Conservation (phyloP, 345 rosid genomes). For the Corchorus olitorius region DNA sequence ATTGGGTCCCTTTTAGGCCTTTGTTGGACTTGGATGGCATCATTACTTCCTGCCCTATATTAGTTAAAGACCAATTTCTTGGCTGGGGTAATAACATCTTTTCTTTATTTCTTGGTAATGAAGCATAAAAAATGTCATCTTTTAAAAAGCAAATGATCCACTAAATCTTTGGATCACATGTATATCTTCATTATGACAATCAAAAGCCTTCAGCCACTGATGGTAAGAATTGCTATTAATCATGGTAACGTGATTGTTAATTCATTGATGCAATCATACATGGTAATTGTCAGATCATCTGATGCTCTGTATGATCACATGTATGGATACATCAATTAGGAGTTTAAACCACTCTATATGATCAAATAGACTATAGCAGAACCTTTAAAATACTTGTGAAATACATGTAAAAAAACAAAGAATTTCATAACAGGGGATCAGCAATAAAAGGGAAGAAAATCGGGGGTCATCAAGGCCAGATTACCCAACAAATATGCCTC, state of each 20-base stretch:
- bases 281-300: background rate
- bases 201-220: background rate
- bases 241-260: background rate
- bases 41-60: background rate
- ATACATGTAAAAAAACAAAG: background rate
- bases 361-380: background rate
- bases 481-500: background rate
- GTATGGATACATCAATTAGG: background rate
- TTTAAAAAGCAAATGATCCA: background rate
- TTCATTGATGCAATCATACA: background rate
- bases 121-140: background rate
- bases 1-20: no score
- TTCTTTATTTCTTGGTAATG: background rate
- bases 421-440: background rate
- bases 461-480: background rate
- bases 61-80: constrained; percentile 9
- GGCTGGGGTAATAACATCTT: background rate
- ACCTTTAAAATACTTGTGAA: no score
- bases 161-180: background rate
- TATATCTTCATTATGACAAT: background rate
- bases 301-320: background rate
- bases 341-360: background rate
- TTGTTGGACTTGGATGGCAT: no score
- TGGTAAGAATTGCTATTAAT: background rate
- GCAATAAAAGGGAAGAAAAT: background rate